Percentiles rank a stretch among this genome's conserved stretches.
Evolutionary conservation across 805 yeast species (phyloP).

Genomic region (Monosporozyma yasuniensis): DNA sequence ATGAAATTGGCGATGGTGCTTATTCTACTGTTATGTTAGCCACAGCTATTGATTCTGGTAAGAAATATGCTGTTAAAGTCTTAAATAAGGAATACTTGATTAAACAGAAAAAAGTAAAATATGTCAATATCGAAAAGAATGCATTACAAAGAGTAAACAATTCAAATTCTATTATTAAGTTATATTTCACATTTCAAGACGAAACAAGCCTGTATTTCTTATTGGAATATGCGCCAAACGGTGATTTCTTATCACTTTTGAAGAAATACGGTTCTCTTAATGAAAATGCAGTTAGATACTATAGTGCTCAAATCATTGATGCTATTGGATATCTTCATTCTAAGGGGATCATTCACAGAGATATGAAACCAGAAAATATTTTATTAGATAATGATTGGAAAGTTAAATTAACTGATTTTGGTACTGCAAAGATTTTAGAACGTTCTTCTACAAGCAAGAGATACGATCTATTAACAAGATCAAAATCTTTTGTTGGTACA

Average conservation of each 20-base stretch:
- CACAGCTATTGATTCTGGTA: constrained; percentile 60
- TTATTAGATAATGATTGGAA: constrained; percentile 51
- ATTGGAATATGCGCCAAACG: constrained; percentile 70
- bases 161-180: constrained; percentile 53
- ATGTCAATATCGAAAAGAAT: constrained; percentile 75
- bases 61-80: constrained; percentile 72
- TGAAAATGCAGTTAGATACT: constrained; percentile 59
- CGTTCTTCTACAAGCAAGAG: constrained; percentile 33
- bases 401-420: constrained; percentile 72
- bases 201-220: constrained; percentile 64
- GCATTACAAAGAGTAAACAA: constrained; percentile 61
- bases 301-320: constrained; percentile 65
- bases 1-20: constrained; percentile 89
- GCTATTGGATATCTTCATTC: constrained; percentile 65
- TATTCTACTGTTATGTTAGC: constrained; percentile 90
- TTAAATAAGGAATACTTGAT: constrained; percentile 70
- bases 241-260: constrained; percentile 61
- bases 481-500: constrained; percentile 78
- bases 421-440: constrained; percentile 72
- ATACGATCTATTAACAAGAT: constrained; percentile 59
- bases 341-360: constrained; percentile 72
- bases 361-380: constrained; percentile 77
- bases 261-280: constrained; percentile 62
- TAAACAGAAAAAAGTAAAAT: constrained; percentile 74
- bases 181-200: constrained; percentile 76